These are phyloP conservation scores for Apiotrichum mycotoxinovorans DNA, from an alignment of 1,284 basidiomycete genomes.

Conservation along the genomic window DNA sequence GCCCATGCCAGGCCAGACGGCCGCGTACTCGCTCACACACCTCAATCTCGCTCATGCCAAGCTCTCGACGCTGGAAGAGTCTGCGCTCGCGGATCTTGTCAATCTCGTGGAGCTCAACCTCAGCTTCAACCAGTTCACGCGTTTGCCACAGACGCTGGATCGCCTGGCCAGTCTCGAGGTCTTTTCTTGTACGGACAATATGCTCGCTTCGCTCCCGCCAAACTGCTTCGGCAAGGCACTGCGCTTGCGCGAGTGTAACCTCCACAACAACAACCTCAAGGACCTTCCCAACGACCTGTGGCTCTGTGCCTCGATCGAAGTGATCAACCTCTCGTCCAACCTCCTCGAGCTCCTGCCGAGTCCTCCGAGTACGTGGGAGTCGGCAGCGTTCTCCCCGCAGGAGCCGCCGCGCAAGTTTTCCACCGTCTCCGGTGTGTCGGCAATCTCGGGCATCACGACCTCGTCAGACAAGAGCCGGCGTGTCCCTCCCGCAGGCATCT, in stretches of 20 bases:
- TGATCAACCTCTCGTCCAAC: constrained; percentile 88
- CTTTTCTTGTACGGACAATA: constrained; percentile 87
- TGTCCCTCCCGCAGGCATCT: constrained; percentile 20
- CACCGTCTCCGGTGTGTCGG: constrained; percentile 55
- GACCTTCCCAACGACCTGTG: constrained; percentile 75
- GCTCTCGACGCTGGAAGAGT: constrained; percentile 76
- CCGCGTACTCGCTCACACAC: constrained; percentile 65
- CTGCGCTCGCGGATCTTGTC: constrained; percentile 65
- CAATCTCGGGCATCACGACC: constrained; percentile 56
- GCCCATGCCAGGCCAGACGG: constrained; percentile 57
- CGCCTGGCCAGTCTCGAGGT: constrained; percentile 66
- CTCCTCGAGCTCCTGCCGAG: constrained; percentile 71
- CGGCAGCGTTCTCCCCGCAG: constrained; percentile 5
- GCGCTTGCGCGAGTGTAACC: constrained; percentile 73
- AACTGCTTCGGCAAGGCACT: constrained; percentile 69
- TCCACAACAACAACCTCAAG: constrained; percentile 86
- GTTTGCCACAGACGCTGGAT: constrained; percentile 76
- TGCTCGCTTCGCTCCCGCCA: constrained; percentile 71
- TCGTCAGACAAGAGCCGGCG: constrained; percentile 8
- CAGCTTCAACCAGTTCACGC: constrained; percentile 82
- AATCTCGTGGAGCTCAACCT: constrained; percentile 70
- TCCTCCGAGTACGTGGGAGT: constrained; percentile 52
- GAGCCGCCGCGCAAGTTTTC: constrained; percentile 25
- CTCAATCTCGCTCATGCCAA: constrained; percentile 90
- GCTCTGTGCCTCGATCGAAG: constrained; percentile 71